These are phyloP conservation scores for Colletotrichum liaoningense DNA, from an alignment of 2,329 filamentous ascomycete genomes.

Conservation along the genomic window DNA sequence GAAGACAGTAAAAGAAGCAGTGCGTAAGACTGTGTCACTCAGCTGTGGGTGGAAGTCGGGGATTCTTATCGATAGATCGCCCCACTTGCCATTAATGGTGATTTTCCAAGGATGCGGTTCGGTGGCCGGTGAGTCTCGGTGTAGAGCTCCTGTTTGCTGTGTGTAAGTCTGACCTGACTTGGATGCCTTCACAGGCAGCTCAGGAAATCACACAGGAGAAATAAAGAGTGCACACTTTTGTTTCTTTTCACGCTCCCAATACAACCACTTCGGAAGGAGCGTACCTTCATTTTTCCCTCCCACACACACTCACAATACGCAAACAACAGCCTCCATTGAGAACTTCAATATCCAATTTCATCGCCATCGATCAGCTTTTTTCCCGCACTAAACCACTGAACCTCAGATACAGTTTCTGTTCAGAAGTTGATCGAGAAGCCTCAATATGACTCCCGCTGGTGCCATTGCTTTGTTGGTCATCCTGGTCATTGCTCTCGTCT, in stretches of 20 bases:
- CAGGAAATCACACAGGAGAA: background rate
- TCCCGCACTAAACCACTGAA: accelerated
- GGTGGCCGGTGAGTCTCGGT: background rate
- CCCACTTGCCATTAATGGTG: conserved; percentile 16
- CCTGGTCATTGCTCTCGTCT: conserved; percentile 44
- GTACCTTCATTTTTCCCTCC: too few species aligned
- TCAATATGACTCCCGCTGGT: conserved; percentile 43
- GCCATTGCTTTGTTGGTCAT: conserved; percentile 48
- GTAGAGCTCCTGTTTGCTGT: background rate
- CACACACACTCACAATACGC: background rate
- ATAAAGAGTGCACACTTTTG: background rate
- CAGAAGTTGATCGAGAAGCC: background rate
- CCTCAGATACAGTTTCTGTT: background rate
- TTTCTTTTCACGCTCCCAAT: background rate
- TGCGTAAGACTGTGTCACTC: background rate
- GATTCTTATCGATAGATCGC: background rate
- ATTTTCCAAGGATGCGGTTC: background rate
- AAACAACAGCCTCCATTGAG: background rate
- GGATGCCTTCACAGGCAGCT: background rate
- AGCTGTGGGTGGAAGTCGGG: background rate
- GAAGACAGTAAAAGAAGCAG: background rate
- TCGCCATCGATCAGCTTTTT: background rate
- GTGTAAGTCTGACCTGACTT: background rate
- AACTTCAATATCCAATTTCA: background rate
- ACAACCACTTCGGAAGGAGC: background rate